Base-by-base conservation (phyloP, 2,329 filamentous ascomycete genomes). In the Beauveria sp. region DNA sequence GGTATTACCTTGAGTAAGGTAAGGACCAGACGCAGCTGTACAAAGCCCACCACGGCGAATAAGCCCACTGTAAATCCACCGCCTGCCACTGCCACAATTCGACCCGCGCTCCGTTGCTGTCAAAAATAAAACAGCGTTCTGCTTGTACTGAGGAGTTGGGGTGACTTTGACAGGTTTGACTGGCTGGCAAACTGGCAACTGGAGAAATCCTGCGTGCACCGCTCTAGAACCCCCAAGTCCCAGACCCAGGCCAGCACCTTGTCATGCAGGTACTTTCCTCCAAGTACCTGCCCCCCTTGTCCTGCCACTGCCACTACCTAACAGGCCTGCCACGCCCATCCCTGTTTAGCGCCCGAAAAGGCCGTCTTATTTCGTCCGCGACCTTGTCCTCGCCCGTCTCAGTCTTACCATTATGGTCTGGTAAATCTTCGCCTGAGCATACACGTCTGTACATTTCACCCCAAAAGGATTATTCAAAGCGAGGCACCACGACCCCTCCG, bases 391-490 rank as follows among this genome's bases (percentile, higher is more conserved):
- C 34, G 46, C 56, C 48, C 47, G 40, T 59, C 41, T 30, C 48
- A 41, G 50, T 59, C 50, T 53, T 41, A 40, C 43, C 41, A 22
- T 43, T 59, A 22, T 40, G 28, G 40, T 30, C 57, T 54, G 57
- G 48, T 37, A 47, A 46, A 59, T 59, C 57, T 59, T 59, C 37
- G 57, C 41, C 50, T 40, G 48, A 54, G 47, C 48, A 59, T 59
- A 52, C 47, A 28, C 56, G 43, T 52, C 24, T 12, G 37, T 44
- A 30, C 56, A 20, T 52, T 20, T 58, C 56, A 16, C 47, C 56
- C 28, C 14, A 43, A 14, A 34, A 52, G 22, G 37, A 37, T 52
- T 24, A 18, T 26, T 37, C 34, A 16, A 37, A 37, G 34, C 34
- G 34, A 59, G 1, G 43, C 24, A 52, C 18, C 34, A 59, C 47